Conservation (phyloP, 1,139 yeast genomes). For the Pichia sp. region DNA sequence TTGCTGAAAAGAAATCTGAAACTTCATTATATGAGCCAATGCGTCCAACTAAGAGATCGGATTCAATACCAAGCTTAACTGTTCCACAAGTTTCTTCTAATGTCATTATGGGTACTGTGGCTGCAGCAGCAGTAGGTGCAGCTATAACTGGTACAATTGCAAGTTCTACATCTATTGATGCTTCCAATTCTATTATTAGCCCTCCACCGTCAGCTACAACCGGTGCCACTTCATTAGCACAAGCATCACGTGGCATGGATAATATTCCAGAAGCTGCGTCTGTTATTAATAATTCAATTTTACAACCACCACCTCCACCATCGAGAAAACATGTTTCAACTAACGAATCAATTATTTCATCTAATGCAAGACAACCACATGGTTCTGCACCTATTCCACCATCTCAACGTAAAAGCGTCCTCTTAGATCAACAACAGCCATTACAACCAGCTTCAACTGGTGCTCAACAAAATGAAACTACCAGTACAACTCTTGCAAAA, state of each 20-base stretch:
- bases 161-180: conserved; percentile 4
- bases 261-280: too few relatives aligned
- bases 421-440: conserved; percentile 6
- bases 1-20: conserved; percentile 5
- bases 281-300: too few relatives aligned
- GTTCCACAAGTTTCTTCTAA: not conserved
- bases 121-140: too few relatives aligned
- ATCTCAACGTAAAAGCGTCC: conserved; percentile 24
- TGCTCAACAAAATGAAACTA: conserved; percentile 10
- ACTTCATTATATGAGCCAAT: conserved; percentile 20
- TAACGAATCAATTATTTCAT: conserved; percentile 7
- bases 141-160: conserved; percentile 6
- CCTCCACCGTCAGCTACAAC: conserved; percentile 12
- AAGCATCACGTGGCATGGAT: conserved; percentile 6
- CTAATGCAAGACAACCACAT: conserved; percentile 20
- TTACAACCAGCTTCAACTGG: conserved; percentile 21
- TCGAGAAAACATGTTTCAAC: conserved; percentile 43
- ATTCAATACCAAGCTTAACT: conserved; percentile 19
- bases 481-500: conserved; percentile 19
- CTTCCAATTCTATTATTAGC: conserved; percentile 1
- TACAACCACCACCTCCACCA: conserved; percentile 62
- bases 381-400: conserved; percentile 29
- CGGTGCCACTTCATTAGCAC: conserved; percentile 10
- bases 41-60: conserved; percentile 22
- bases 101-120: too few relatives aligned